Percentiles rank a stretch among this genome's conserved stretches.
These are phyloP conservation scores for Ophiosphaerella korrae DNA, from an alignment of 2,329 filamentous ascomycete genomes.

Conservation along the genomic window DNA sequence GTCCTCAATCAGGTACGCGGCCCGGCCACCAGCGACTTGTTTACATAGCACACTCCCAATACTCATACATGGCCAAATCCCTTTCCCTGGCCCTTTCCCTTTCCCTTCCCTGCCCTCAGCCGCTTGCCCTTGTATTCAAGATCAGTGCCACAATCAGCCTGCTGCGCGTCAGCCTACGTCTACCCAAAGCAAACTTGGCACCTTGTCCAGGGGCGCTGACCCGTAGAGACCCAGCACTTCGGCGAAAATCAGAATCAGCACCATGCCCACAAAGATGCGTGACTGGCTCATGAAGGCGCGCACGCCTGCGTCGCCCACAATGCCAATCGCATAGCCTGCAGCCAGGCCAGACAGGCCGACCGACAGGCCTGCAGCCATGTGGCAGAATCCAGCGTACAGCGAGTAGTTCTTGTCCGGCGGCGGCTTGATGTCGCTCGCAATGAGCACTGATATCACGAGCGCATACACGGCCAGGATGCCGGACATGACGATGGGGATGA, in stretches of 20 bases:
- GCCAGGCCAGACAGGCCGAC: constrained; percentile 59
- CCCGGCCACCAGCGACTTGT: constrained; percentile 9
- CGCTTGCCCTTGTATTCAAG: constrained; percentile 83
- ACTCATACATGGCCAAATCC: constrained; percentile 31
- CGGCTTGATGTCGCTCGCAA: constrained; percentile 84
- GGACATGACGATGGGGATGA: constrained; percentile 95
- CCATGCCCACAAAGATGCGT: constrained; percentile 97
- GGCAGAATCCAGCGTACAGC: constrained; percentile 91
- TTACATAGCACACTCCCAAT: constrained; percentile 38
- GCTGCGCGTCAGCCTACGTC: constrained; percentile 14
- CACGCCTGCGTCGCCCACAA: constrained; percentile 92
- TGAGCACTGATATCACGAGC: constrained; percentile 94
- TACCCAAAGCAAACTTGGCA: too few relatives aligned
- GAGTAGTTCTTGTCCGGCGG: constrained; percentile 73
- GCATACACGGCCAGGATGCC: constrained; percentile 99
- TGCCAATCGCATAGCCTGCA: constrained; percentile 73
- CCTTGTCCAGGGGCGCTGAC: constrained; percentile 57
- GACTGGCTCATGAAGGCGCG: constrained; percentile 96
- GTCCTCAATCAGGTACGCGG: constrained; percentile 10
- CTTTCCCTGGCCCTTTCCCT: background rate
- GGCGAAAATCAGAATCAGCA: constrained; percentile 96
- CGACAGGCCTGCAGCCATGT: constrained; percentile 85
- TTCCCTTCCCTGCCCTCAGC: constrained; percentile 37
- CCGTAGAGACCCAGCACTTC: constrained; percentile 97
- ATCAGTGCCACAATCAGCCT: constrained; percentile 89